Evolutionary conservation across 1,139 yeast species (phyloP).

Genomic region (Candida tunisiensis): DNA sequence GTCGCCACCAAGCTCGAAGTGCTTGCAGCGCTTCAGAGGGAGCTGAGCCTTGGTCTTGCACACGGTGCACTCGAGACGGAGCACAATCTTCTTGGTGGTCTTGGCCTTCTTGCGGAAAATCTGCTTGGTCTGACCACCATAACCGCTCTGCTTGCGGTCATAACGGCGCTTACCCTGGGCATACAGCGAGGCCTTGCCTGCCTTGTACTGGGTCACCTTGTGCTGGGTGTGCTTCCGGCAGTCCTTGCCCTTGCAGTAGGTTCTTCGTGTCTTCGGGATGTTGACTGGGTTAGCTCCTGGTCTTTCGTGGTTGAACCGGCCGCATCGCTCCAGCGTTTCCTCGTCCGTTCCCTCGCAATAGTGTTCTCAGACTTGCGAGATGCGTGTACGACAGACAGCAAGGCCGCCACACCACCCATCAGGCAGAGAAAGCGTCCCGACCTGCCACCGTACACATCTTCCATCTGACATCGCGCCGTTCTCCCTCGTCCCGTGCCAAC

Average conservation of each 20-base stretch:
- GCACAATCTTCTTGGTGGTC: slow-evolving; percentile 99
- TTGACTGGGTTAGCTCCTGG: slow-evolving; percentile 58
- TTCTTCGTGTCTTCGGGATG: slow-evolving; percentile 99
- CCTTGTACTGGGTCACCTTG: slow-evolving; percentile 99
- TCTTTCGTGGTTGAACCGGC: background rate
- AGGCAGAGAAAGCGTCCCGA: too few relatives aligned
- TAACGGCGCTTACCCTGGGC: slow-evolving; percentile 99
- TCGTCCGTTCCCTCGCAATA: too few relatives aligned
- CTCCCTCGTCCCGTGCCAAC: too few relatives aligned
- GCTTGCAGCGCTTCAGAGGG: slow-evolving; percentile 99
- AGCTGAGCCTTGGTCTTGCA: slow-evolving; percentile 99
- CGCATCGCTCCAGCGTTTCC: too few relatives aligned
- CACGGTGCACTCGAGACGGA: slow-evolving; percentile 96
- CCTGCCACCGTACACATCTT: too few relatives aligned
- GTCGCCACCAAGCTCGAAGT: slow-evolving; percentile 99
- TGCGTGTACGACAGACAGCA: too few relatives aligned
- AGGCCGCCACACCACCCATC: too few relatives aligned
- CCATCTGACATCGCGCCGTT: too few relatives aligned
- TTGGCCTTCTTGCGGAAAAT: slow-evolving; percentile 99
- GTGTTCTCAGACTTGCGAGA: too few relatives aligned
- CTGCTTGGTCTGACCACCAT: slow-evolving; percentile 99
- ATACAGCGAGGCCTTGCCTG: slow-evolving; percentile 98
- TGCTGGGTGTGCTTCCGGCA: slow-evolving; percentile 99
- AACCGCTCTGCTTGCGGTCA: slow-evolving; percentile 99
- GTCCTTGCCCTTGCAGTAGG: slow-evolving; percentile 98